These are phyloP conservation scores for Hawksworthiomyces lignivorus DNA, from an alignment of 2,329 filamentous ascomycete genomes.

Conservation along the genomic window DNA sequence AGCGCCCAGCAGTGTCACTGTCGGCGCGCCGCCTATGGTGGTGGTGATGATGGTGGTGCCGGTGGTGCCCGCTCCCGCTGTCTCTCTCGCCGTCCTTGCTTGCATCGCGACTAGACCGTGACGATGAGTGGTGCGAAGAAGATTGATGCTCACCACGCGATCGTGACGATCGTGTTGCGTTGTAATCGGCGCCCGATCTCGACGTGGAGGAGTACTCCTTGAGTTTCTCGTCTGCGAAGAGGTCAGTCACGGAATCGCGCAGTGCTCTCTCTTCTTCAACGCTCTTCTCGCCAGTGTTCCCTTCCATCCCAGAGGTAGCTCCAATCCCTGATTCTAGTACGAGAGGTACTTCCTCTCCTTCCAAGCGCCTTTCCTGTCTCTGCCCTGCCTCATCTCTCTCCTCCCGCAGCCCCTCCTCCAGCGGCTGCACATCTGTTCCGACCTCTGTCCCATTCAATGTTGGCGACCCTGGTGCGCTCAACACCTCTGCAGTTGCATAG, in stretches of 20 bases:
- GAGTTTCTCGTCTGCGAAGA: constrained; percentile 42
- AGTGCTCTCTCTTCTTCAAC: constrained; percentile 30
- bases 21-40: constrained; percentile 21
- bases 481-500: constrained; percentile 41
- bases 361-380: constrained; percentile 1
- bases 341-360: constrained; percentile 8
- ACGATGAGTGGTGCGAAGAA: constrained; percentile 27
- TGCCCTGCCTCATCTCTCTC: constrained; percentile 10
- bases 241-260: constrained; percentile 46
- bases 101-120: constrained; percentile 24
- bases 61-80: constrained; percentile 18
- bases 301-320: background rate
- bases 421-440: constrained; percentile 10
- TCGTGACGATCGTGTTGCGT: constrained; percentile 23
- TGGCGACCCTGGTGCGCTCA: constrained; percentile 34
- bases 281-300: constrained; percentile 18
- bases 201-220: constrained; percentile 24
- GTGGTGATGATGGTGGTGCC: constrained; percentile 23
- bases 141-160: constrained; percentile 34
- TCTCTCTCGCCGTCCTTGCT: constrained; percentile 20
- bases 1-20: constrained; percentile 24
- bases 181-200: constrained; percentile 2
- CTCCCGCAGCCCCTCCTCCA: background rate
- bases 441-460: constrained; percentile 16
- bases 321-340: constrained; percentile 5